These are phyloP conservation scores for Mycena sanguinolenta DNA, from an alignment of 768 basidiomycete species.

Conservation along the genomic window DNA sequence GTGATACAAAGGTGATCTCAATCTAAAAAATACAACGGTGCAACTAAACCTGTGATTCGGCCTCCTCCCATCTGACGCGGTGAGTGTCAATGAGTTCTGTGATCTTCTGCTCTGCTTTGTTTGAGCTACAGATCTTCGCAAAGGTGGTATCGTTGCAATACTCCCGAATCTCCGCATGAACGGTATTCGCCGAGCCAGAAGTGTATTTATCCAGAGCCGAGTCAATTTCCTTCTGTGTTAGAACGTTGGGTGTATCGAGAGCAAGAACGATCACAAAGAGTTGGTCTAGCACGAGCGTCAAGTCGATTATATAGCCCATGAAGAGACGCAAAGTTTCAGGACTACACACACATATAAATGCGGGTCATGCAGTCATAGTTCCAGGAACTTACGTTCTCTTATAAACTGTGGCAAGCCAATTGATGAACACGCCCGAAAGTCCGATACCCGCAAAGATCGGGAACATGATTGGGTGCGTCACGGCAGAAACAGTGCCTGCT, in stretches of 20 bases:
- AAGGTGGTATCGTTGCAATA: not conserved
- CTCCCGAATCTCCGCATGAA: slow-evolving; percentile 1
- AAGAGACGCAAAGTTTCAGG: no score
- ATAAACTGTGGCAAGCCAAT: slow-evolving; percentile 3
- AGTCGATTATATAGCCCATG: no score
- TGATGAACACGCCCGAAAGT: not conserved
- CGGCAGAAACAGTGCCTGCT: slow-evolving; percentile 1
- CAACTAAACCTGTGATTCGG: not conserved
- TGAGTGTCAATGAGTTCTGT: not conserved
- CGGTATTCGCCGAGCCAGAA: slow-evolving; percentile 1
- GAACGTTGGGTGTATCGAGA: not conserved
- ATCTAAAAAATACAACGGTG: not conserved
- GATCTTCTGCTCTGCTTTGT: not conserved
- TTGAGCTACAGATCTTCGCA: not conserved
- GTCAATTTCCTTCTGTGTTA: not conserved
- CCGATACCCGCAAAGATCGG: not conserved
- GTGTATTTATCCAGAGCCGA: not conserved
- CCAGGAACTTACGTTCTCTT: not conserved
- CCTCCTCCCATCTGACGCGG: not conserved
- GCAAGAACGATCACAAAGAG: not conserved
- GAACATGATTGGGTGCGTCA: no score
- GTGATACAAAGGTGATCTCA: not conserved
- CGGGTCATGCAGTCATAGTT: not conserved
- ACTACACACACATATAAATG: not conserved
- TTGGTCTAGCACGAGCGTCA: no score